Evolutionary conservation across 306 rosid species (phyloP), one percentile per base, ranked within the genome.

Genomic region (Mimosa pudica): DNA sequence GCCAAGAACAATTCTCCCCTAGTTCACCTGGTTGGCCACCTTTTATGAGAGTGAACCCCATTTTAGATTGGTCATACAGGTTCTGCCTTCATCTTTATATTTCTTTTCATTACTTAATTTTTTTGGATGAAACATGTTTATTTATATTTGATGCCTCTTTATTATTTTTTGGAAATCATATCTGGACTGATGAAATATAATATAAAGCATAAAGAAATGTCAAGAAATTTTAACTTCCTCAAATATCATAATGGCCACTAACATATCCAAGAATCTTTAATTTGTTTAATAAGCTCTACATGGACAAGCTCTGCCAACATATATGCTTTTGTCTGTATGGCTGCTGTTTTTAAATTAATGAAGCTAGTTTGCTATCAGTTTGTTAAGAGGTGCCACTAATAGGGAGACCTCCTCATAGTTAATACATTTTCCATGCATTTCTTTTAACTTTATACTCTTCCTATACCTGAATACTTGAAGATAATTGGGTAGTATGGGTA

Each of bases 11-110:
- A 70, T 95, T 95, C 86, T 93, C 96, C 76, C 99, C 99, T 75
- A 95, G 99, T 86, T 95, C 99, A 77, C 86, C 87, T 45, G 97
- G 99, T 45, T 95, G 99, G 99, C 99, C 99, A 73, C 87, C 98
- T 79, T 95, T 95, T 82, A 95, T 95, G 99, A 90, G 99, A 83
- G 98, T 95, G 85, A 93, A 95, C 87, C 98, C 99, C 77, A 91
- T 95, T 85, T 85, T 95, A 85, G 99, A 95, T 88, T 95, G 99
- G 99, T 95, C 99, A 58, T 95, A 95, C 93, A 86, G 89, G 89
- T 86, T 60, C 64, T 75, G 57, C 77, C 57, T 65, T 69, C 36
- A 82, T 66, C 73, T 70, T 38, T 77, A 20, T 58, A 65, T 77
- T 77, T 18, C 74, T 77, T 74, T 44, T 55, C 11, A 8, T 70